phyloP scores from a whole-genome alignment of 805 yeast species.

The Candida chilensis region DNA sequence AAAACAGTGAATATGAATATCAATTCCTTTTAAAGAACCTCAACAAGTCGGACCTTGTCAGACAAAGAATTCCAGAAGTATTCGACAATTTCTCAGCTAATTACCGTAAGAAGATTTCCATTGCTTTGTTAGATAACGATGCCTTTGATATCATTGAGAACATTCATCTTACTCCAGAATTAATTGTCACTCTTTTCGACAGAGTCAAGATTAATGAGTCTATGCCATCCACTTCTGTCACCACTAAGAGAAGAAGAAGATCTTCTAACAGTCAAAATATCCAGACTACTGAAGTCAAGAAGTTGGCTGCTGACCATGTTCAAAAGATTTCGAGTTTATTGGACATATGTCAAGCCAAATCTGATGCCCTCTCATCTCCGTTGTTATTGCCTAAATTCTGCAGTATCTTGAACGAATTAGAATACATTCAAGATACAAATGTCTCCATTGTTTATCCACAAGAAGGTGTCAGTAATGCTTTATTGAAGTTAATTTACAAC shows the following conservation, averaged over 20 bases:
- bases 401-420: slow-evolving; percentile 62
- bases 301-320: slow-evolving; percentile 70
- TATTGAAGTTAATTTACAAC: slow-evolving; percentile 57
- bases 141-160: slow-evolving; percentile 26
- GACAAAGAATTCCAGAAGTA: slow-evolving; percentile 40
- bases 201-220: slow-evolving; percentile 47
- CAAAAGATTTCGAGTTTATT: slow-evolving; percentile 69
- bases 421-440: slow-evolving; percentile 84
- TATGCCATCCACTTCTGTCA: slow-evolving; percentile 22
- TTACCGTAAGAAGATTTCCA: slow-evolving; percentile 45
- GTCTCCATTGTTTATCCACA: slow-evolving; percentile 87
- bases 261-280: slow-evolving; percentile 74
- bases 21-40: slow-evolving; percentile 46
- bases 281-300: slow-evolving; percentile 60
- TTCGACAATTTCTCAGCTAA: slow-evolving; percentile 52
- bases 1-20: slow-evolving; percentile 42
- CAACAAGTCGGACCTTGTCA: slow-evolving; percentile 32
- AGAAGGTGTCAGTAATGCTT: slow-evolving; percentile 81
- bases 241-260: slow-evolving; percentile 77
- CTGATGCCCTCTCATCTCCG: slow-evolving; percentile 22
- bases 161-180: slow-evolving; percentile 42
- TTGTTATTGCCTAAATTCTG: slow-evolving; percentile 43
- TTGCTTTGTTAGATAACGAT: slow-evolving; percentile 48
- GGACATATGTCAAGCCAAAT: slow-evolving; percentile 58
- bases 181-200: slow-evolving; percentile 51